These are phyloP conservation scores for Chalciporus piperatoides DNA, from an alignment of 1,284 basidiomycete species.

Conservation along the genomic window DNA sequence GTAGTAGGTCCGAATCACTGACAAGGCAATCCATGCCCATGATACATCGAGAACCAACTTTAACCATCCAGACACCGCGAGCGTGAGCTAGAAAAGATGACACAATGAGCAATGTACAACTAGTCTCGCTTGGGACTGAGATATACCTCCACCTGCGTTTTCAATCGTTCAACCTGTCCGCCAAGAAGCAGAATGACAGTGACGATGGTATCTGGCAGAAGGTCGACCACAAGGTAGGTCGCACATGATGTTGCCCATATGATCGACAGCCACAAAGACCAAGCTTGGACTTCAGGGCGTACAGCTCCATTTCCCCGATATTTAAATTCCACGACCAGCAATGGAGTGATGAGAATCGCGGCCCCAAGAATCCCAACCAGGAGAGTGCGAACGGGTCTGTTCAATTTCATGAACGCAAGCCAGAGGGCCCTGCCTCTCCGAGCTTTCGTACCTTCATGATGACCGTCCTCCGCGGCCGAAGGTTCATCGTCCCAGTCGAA, in stretches of 20 bases:
- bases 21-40: conserved; percentile 70
- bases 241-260: conserved; percentile 62
- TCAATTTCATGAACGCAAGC: conserved; percentile 65
- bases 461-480: conserved; percentile 15
- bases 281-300: conserved; percentile 55
- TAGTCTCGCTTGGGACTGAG: neutral
- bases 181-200: conserved; percentile 52
- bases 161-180: conserved; percentile 59
- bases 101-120: neutral
- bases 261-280: conserved; percentile 72
- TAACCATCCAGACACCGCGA: conserved; percentile 67
- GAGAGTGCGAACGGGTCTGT: conserved; percentile 53
- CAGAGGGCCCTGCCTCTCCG: conserved; percentile 54
- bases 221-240: conserved; percentile 63
- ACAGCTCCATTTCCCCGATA: conserved; percentile 47
- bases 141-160: conserved; percentile 60
- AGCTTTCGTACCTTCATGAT: conserved; percentile 29
- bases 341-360: conserved; percentile 62
- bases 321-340: conserved; percentile 61
- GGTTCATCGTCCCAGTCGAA: conserved; percentile 71
- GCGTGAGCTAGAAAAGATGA: conserved; percentile 46
- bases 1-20: conserved; percentile 53
- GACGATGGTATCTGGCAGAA: conserved; percentile 56
- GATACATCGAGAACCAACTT: conserved; percentile 62
- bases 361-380: conserved; percentile 55